These are phyloP conservation scores for Boletus pseudopeckii DNA, from an alignment of 768 basidiomycete genomes.

Conservation along the genomic window DNA sequence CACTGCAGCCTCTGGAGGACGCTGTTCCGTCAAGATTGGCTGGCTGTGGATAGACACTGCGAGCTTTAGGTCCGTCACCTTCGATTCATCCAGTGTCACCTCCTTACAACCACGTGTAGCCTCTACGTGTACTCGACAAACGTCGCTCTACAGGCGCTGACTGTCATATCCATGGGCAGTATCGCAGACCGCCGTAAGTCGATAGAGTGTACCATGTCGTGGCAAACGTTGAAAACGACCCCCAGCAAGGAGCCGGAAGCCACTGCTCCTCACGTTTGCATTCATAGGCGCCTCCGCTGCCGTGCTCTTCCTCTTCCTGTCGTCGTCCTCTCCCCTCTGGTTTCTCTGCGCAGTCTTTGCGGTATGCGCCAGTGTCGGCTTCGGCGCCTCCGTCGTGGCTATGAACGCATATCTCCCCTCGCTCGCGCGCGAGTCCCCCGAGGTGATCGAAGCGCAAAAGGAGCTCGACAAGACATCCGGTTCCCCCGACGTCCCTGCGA, in stretches of 20 bases:
- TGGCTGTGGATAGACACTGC: constrained; percentile 90
- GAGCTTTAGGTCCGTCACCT: constrained; percentile 71
- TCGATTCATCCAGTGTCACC: not conserved
- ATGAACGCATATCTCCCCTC: constrained; percentile 86
- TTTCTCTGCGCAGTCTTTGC: constrained; percentile 64
- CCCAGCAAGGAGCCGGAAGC: constrained; percentile 68
- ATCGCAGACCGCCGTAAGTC: constrained; percentile 85
- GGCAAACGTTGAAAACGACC: not conserved
- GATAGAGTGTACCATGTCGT: too few species aligned
- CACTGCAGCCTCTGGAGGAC: constrained; percentile 32
- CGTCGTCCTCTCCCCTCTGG: constrained; percentile 72
- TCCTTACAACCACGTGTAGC: constrained; percentile 36
- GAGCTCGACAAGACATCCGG: constrained; percentile 22
- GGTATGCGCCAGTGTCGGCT: constrained; percentile 77
- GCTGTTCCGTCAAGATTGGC: constrained; percentile 79
- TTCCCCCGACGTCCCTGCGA: not conserved
- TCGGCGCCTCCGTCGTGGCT: constrained; percentile 83
- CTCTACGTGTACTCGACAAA: constrained; percentile 86
- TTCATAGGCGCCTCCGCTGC: constrained; percentile 66
- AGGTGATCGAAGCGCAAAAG: constrained; percentile 44
- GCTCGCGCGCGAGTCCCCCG: constrained; percentile 63
- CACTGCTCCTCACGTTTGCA: constrained; percentile 73
- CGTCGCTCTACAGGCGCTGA: constrained; percentile 87
- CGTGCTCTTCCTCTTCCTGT: constrained; percentile 66
- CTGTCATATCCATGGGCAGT: constrained; percentile 90